These are phyloP conservation scores for Pyrus communis DNA, from an alignment of 306 rosid genomes.

Conservation along the genomic window DNA sequence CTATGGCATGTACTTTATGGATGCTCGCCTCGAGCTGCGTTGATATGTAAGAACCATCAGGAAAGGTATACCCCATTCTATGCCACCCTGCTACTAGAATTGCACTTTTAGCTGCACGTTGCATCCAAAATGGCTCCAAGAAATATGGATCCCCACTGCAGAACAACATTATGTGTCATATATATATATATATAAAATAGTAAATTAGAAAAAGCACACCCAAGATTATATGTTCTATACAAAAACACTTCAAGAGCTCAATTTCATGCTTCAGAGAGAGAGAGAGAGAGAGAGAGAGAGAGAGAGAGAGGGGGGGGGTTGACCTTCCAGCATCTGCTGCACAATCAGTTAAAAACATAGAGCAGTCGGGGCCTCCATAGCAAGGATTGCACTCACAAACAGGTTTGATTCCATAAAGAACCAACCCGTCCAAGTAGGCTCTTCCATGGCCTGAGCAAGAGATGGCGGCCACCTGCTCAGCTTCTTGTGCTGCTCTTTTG, in stretches of 20 bases:
- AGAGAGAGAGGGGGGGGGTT: neutral
- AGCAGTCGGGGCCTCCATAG: constrained; percentile 36
- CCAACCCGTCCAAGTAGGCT: constrained; percentile 42
- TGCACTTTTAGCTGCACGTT: constrained; percentile 28
- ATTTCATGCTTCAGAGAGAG: neutral
- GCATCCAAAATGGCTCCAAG: constrained; percentile 47
- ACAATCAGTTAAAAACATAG: constrained; percentile 18
- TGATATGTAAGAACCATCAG: constrained; percentile 22
- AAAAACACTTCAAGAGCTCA: neutral
- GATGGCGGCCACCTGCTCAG: constrained; percentile 37
- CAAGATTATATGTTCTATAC: neutral
- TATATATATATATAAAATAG: no score
- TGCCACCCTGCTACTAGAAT: constrained; percentile 45
- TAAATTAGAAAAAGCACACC: neutral
- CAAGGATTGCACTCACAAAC: constrained; percentile 50
- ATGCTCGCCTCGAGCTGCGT: constrained; percentile 20
- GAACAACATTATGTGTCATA: neutral
- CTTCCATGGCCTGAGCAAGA: constrained; percentile 54
- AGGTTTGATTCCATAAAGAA: constrained; percentile 25
- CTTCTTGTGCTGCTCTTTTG: constrained; percentile 33
- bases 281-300: neutral
- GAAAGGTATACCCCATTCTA: constrained; percentile 32
- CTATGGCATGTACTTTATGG: constrained; percentile 8
- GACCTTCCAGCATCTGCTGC: constrained; percentile 32
- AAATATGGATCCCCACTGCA: constrained; percentile 46